Percentiles rank a stretch among this genome's conserved stretches.
Evolutionary conservation across 179 eudicot genomes (phyloP).

Genomic region (Amaranthus tricolor): DNA sequence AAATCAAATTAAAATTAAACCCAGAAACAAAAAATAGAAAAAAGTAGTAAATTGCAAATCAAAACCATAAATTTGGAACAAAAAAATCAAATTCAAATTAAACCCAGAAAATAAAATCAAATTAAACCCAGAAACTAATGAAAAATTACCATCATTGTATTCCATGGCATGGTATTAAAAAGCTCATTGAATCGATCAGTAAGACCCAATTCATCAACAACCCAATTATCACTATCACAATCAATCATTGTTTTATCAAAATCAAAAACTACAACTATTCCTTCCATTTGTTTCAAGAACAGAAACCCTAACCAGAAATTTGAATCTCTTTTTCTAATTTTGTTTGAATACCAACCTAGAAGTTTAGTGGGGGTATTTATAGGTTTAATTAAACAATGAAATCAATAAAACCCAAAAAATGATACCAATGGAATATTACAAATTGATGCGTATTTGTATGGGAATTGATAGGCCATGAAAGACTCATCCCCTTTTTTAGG

Average conservation of each 20-base stretch:
- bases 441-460: too few relatives aligned
- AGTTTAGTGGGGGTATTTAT: conserved; percentile 26
- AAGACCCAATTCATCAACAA: conserved; percentile 64
- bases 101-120: too few relatives aligned
- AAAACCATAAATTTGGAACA: too few relatives aligned
- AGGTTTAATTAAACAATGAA: not conserved
- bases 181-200: conserved; percentile 63
- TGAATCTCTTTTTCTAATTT: not conserved
- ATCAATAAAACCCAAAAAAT: too few relatives aligned
- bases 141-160: conserved; percentile 58
- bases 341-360: not conserved
- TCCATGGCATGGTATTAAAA: conserved; percentile 75
- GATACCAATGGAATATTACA: too few relatives aligned
- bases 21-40: not conserved
- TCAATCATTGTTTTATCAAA: conserved; percentile 81
- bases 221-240: conserved; percentile 75
- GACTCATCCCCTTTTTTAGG: too few relatives aligned
- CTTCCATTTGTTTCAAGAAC: conserved; percentile 36
- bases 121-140: not conserved
- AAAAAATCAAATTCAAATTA: too few relatives aligned
- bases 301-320: not conserved
- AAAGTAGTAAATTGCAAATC: too few relatives aligned
- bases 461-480: too few relatives aligned
- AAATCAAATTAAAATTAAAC: not conserved
- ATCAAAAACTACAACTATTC: conserved; percentile 64